Conservation (phyloP, 2,329 filamentous ascomycete genomes). For the Xylariaceae sp. region DNA sequence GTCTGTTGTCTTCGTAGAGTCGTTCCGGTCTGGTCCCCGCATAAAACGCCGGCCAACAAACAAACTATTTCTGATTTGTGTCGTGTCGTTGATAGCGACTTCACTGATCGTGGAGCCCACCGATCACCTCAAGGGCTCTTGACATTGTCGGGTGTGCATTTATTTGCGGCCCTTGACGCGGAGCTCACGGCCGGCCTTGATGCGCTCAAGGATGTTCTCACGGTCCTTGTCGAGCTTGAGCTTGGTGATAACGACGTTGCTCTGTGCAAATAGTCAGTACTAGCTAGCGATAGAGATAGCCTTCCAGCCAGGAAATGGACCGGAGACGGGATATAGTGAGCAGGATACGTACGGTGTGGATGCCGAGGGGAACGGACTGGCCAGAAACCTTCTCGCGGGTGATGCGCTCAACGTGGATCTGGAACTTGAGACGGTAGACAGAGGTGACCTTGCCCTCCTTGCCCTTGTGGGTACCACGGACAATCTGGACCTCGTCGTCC, state of each 20-base stretch:
- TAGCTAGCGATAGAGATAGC: not conserved
- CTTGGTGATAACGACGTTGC: conserved; percentile 56
- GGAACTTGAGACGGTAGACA: conserved; percentile 97
- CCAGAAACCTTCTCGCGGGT: conserved; percentile 96
- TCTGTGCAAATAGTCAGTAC: conserved; percentile 41
- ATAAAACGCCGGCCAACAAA: conserved; percentile 14
- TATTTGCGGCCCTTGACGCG: conserved; percentile 63
- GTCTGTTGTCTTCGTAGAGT: conserved; percentile 1
- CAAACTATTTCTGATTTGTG: conserved; percentile 1
- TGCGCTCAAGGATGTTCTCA: conserved; percentile 81
- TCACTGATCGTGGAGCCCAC: conserved; percentile 3
- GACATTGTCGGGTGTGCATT: conserved; percentile 3
- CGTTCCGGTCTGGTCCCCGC: conserved; percentile 12
- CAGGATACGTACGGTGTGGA: conserved; percentile 57
- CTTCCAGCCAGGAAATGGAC: not conserved
- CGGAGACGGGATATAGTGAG: too few species aligned
- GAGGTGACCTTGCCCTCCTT: conserved; percentile 97
- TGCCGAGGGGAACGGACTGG: conserved; percentile 88
- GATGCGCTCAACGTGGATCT: conserved; percentile 95
- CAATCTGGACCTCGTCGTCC: conserved; percentile 90
- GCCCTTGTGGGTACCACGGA: conserved; percentile 92
- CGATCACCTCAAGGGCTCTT: conserved; percentile 8
- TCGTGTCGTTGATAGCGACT: conserved; percentile 4
- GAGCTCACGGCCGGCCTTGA: conserved; percentile 73
- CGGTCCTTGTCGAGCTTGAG: conserved; percentile 60